A percentile compares a stretch with the other conserved stretches of the same genome.
Evolutionary conservation across 2,329 filamentous ascomycete genomes (phyloP).

Genomic region (Penicillium verrucosum): DNA sequence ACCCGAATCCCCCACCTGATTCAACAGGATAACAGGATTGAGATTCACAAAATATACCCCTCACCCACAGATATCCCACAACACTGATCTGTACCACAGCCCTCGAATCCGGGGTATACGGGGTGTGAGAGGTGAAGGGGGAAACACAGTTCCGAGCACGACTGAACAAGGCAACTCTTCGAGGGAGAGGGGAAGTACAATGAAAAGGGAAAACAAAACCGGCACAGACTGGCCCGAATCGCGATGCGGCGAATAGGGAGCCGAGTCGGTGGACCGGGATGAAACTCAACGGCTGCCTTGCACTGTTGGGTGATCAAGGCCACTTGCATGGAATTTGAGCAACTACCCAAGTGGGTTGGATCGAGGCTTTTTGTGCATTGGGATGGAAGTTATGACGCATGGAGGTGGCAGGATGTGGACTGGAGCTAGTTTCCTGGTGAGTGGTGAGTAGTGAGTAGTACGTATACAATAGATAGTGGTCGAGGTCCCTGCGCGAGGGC

Average conservation of each 20-base stretch:
- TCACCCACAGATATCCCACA: background rate
- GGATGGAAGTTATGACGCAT: background rate
- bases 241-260: constrained; percentile 20
- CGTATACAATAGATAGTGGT: background rate
- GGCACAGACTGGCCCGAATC: constrained; percentile 16
- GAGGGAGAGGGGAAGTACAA: constrained; percentile 5
- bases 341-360: constrained; percentile 15
- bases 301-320: constrained; percentile 5
- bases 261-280: constrained; percentile 14
- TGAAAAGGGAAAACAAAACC: constrained; percentile 6
- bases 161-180: constrained; percentile 10
- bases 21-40: background rate
- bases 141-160: constrained; percentile 5
- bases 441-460: background rate
- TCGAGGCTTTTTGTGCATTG: constrained; percentile 11
- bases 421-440: background rate
- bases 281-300: constrained; percentile 23
- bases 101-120: constrained; percentile 12
- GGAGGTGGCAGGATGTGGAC: background rate
- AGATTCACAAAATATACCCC: background rate
- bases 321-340: constrained; percentile 11
- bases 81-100: constrained; percentile 4
- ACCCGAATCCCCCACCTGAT: background rate
- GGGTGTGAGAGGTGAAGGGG: background rate
- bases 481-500: constrained; percentile 4